These are phyloP conservation scores for Hygrophoropsis aurantiaca DNA, from an alignment of 768 basidiomycete genomes.

Conservation along the genomic window DNA sequence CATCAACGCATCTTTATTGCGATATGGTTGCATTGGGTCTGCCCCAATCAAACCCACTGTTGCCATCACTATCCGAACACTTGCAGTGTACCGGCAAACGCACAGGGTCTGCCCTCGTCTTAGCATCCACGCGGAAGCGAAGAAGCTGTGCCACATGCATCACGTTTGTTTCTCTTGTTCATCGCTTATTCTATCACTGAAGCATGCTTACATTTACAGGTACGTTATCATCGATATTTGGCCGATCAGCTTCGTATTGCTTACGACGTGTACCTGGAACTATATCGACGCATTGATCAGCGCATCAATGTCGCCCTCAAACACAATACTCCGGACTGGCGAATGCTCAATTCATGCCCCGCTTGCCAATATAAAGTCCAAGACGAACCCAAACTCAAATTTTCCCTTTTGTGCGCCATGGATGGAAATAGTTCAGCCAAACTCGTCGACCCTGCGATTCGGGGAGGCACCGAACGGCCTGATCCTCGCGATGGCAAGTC, in stretches of 20 bases:
- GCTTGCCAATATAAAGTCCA: conserved; percentile 38
- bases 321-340: conserved; percentile 29
- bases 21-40: not conserved
- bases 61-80: conserved; percentile 21
- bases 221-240: conserved; percentile 27
- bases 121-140: conserved; percentile 23
- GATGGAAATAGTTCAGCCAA: too few species aligned
- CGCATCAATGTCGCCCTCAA: conserved; percentile 24
- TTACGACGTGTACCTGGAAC: conserved; percentile 36
- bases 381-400: too few species aligned
- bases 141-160: conserved; percentile 24
- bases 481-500: not conserved
- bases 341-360: conserved; percentile 35
- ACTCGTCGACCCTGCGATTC: too few species aligned
- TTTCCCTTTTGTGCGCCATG: too few species aligned
- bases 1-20: too few species aligned
- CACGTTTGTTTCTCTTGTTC: conserved; percentile 11
- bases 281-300: conserved; percentile 17
- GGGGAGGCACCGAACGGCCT: too few species aligned
- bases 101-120: conserved; percentile 15
- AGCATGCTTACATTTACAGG: conserved; percentile 24
- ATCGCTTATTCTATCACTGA: conserved; percentile 1
- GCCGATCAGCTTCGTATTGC: too few species aligned
- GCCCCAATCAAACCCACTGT: conserved; percentile 8
- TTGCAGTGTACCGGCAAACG: conserved; percentile 18